Conservation (phyloP, 2,329 filamentous ascomycete species). For the Trichoderma sp. region DNA sequence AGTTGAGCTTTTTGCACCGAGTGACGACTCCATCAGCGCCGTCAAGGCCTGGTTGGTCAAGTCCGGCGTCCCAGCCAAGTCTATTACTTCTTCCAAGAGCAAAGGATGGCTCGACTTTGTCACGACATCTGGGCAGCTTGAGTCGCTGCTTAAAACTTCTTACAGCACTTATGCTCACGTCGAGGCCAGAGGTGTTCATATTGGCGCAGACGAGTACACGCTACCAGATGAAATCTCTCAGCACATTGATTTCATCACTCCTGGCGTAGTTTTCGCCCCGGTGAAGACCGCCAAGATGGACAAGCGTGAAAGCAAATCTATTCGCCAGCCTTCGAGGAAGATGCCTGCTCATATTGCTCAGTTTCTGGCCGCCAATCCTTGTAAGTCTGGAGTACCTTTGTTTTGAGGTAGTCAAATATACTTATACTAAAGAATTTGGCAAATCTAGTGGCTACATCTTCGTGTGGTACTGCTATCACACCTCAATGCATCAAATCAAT, state of each 20-base stretch:
- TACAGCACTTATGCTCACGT: slow-evolving; percentile 56
- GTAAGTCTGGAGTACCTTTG: not conserved
- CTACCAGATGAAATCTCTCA: slow-evolving; percentile 44
- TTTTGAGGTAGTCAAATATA: fast-evolving
- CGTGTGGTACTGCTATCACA: slow-evolving; percentile 60
- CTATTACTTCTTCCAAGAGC: slow-evolving; percentile 54
- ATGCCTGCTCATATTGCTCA: slow-evolving; percentile 9
- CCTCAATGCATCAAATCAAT: slow-evolving; percentile 58
- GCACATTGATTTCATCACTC: slow-evolving; percentile 49
- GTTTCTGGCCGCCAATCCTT: slow-evolving; percentile 2
- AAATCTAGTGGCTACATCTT: slow-evolving; percentile 13
- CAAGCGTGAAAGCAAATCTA: not conserved
- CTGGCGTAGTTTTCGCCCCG: slow-evolving; percentile 38
- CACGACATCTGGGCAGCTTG: slow-evolving; percentile 57
- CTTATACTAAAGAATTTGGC: not conserved
- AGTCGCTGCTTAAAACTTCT: slow-evolving; percentile 56
- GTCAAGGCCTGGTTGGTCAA: slow-evolving; percentile 58
- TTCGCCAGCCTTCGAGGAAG: not conserved
- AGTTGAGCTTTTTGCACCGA: slow-evolving; percentile 48
- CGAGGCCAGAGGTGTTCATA: slow-evolving; percentile 39
- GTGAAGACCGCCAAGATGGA: slow-evolving; percentile 2
- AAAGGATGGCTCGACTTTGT: slow-evolving; percentile 60
- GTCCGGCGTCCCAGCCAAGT: slow-evolving; percentile 53
- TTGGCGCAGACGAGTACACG: slow-evolving; percentile 49
- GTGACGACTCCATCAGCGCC: slow-evolving; percentile 50